Conservation (phyloP, 345 rosid species). For the Syzygium oleosum region DNA sequence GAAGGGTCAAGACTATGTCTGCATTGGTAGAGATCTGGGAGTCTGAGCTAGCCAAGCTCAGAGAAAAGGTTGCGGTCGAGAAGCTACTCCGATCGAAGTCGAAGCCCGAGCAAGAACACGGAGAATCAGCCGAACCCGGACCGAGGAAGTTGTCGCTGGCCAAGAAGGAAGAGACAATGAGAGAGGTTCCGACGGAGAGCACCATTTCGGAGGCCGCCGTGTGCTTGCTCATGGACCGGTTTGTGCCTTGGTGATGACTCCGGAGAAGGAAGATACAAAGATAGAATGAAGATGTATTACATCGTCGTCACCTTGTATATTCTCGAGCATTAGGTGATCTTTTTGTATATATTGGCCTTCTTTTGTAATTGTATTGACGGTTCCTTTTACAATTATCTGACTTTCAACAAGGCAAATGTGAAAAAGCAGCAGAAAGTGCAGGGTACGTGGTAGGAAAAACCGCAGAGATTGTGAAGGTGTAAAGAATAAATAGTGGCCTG, state of each 20-base stretch:
- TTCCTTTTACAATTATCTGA: not conserved
- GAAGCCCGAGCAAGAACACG: not conserved
- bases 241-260: constrained; percentile 54
- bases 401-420: not conserved
- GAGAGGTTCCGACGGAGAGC: constrained; percentile 15
- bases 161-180: constrained; percentile 7
- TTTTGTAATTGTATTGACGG: not conserved
- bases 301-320: not conserved
- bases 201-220: constrained; percentile 60
- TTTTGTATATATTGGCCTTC: not conserved
- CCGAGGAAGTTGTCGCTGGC: not conserved
- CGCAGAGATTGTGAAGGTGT: not conserved
- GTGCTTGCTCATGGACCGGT: constrained; percentile 73
- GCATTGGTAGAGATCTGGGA: constrained; percentile 5
- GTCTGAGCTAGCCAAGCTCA: not conserved
- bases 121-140: not conserved
- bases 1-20: not conserved
- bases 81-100: not conserved
- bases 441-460: not conserved
- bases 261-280: not conserved
- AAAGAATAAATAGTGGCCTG: not conserved
- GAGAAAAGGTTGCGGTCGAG: not conserved
- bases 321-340: not conserved
- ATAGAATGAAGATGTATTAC: not conserved
- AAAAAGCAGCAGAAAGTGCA: not conserved